Percentiles rank a stretch among this genome's conserved stretches.
These are phyloP conservation scores for Corymbia citriodora DNA, from an alignment of 441 rosid species.

Conservation along the genomic window DNA sequence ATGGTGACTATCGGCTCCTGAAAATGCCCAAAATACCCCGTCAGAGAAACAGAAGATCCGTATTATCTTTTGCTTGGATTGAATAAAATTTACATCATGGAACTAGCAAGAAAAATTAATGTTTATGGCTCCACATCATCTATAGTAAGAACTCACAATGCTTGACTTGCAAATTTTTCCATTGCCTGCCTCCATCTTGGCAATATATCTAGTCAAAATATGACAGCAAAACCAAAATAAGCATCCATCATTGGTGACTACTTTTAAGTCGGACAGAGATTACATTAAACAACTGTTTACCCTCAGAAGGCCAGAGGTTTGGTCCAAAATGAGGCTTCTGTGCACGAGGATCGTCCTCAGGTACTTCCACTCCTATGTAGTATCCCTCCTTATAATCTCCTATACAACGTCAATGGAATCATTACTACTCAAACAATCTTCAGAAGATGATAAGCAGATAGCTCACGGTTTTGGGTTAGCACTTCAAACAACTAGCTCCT, in stretches of 20 bases:
- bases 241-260: background rate
- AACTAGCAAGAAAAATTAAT: background rate
- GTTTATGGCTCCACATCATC: background rate
- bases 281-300: conserved; percentile 18
- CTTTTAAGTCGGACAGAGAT: background rate
- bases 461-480: background rate
- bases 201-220: conserved; percentile 33
- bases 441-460: background rate
- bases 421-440: background rate
- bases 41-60: background rate
- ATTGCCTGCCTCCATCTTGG: conserved; percentile 77
- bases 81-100: background rate
- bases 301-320: conserved; percentile 68
- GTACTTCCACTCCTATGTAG: conserved; percentile 59
- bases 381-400: conserved; percentile 88
- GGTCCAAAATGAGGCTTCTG: conserved; percentile 74
- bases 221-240: background rate
- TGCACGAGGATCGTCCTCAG: conserved; percentile 44
- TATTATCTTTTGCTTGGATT: background rate
- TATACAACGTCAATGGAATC: conserved; percentile 1
- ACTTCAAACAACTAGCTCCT: background rate
- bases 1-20: background rate
- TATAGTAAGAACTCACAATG: conserved; percentile 41
- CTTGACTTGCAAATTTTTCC: conserved; percentile 57
- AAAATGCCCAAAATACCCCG: background rate